Percentiles rank a stretch among this genome's conserved stretches.
Evolutionary conservation across 2,329 filamentous ascomycete genomes (phyloP).

Genomic region (Byssochlamys sp.): DNA sequence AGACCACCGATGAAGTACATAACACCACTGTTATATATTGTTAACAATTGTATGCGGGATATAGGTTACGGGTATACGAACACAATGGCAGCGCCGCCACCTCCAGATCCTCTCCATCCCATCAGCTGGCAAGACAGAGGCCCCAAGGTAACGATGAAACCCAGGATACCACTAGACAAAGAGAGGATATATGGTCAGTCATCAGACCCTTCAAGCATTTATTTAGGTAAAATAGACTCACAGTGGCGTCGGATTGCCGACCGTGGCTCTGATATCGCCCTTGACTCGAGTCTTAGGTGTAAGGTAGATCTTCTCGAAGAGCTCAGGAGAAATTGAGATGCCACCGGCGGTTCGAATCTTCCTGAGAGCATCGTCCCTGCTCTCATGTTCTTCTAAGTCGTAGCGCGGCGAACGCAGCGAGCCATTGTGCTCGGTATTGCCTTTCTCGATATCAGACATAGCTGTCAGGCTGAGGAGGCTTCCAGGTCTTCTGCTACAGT

Average conservation of each 20-base stretch:
- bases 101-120: neutral
- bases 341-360: constrained; percentile 44
- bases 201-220: constrained; percentile 38
- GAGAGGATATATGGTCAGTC: neutral
- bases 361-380: constrained; percentile 25
- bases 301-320: constrained; percentile 46
- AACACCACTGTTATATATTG: constrained; percentile 29
- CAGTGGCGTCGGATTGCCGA: constrained; percentile 21
- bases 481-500: neutral
- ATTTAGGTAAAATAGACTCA: constrained; percentile 31
- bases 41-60: neutral
- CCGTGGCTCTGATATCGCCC: constrained; percentile 17
- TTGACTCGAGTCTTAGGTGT: constrained; percentile 22
- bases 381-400: neutral
- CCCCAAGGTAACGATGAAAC: constrained; percentile 43
- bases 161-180: constrained; percentile 39
- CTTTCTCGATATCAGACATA: neutral
- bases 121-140: constrained; percentile 29
- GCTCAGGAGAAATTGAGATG: constrained; percentile 45
- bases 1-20: constrained; percentile 48
- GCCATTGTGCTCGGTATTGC: neutral
- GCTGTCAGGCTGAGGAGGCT: neutral
- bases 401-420: neutral
- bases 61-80: neutral
- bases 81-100: neutral